phyloP scores from a whole-genome alignment of 1,139 yeast species.

The Diutina sp. region DNA sequence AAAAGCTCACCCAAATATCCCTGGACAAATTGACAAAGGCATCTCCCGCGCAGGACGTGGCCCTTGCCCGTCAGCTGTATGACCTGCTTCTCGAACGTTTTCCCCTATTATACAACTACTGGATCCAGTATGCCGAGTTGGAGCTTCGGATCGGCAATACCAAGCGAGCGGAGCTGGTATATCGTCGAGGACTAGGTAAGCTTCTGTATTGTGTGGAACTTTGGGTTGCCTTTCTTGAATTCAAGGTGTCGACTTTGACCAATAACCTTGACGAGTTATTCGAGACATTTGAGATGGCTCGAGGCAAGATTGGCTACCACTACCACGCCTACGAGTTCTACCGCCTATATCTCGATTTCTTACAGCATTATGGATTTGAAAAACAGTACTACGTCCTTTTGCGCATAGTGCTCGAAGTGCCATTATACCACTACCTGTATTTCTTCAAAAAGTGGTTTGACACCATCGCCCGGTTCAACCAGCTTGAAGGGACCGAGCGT shows the following conservation, averaged over 20 bases:
- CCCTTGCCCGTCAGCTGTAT: background rate
- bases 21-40: background rate
- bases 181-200: slow-evolving; percentile 37
- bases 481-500: slow-evolving; percentile 17
- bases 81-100: background rate
- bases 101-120: slow-evolving; percentile 66
- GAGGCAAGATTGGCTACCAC: slow-evolving; percentile 54
- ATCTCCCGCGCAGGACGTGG: background rate
- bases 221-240: slow-evolving; percentile 62
- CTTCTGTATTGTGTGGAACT: slow-evolving; percentile 46
- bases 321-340: slow-evolving; percentile 68
- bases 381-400: slow-evolving; percentile 34
- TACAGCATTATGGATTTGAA: slow-evolving; percentile 24
- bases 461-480: slow-evolving; percentile 18
- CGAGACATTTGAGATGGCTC: slow-evolving; percentile 48
- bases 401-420: slow-evolving; percentile 53
- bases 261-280: slow-evolving; percentile 20
- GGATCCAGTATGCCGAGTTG: slow-evolving; percentile 64
- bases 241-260: slow-evolving; percentile 33
- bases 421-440: slow-evolving; percentile 63
- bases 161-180: slow-evolving; percentile 35
- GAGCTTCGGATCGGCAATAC: slow-evolving; percentile 52
- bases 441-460: slow-evolving; percentile 33
- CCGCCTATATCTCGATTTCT: slow-evolving; percentile 51
- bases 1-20: background rate